phyloP scores from a whole-genome alignment of 768 basidiomycete species.

The Chlorophyllum brunneum region DNA sequence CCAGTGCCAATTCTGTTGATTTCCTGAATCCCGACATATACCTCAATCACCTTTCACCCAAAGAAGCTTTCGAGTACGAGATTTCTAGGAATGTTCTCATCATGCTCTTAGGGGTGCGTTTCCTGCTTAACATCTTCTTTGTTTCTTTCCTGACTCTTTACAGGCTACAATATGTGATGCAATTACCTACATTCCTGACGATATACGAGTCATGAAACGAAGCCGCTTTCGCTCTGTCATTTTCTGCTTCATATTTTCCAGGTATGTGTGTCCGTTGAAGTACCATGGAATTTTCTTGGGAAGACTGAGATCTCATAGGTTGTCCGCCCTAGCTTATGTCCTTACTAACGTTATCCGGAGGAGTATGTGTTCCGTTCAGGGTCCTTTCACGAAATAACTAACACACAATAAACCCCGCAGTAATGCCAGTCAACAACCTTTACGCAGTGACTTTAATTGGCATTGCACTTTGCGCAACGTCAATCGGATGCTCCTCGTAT shows the following conservation, averaged over 20 bases:
- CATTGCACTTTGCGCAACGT: not conserved
- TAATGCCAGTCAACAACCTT: not conserved
- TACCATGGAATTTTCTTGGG: not conserved
- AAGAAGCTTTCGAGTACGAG: not conserved
- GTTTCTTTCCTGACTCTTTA: not conserved
- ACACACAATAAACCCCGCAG: not conserved
- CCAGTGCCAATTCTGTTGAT: not conserved
- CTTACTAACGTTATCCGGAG: no score
- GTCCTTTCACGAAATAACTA: no score
- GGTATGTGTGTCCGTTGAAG: not conserved
- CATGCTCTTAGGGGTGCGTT: not conserved
- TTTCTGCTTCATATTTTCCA: conserved; percentile 3
- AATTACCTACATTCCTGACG: not conserved
- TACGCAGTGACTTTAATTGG: not conserved
- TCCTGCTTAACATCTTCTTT: not conserved
- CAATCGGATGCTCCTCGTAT: not conserved
- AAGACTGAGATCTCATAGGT: no score
- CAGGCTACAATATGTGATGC: not conserved
- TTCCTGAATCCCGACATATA: not conserved
- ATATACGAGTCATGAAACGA: not conserved
- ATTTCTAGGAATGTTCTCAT: not conserved
- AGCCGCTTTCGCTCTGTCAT: not conserved
- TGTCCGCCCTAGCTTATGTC: no score
- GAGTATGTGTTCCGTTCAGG: no score
- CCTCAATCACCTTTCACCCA: not conserved